Percentiles rank a stretch among this genome's conserved stretches.
phyloP scores from a whole-genome alignment of 2,329 filamentous ascomycete species.

The Arthrocladium fulminans region DNA sequence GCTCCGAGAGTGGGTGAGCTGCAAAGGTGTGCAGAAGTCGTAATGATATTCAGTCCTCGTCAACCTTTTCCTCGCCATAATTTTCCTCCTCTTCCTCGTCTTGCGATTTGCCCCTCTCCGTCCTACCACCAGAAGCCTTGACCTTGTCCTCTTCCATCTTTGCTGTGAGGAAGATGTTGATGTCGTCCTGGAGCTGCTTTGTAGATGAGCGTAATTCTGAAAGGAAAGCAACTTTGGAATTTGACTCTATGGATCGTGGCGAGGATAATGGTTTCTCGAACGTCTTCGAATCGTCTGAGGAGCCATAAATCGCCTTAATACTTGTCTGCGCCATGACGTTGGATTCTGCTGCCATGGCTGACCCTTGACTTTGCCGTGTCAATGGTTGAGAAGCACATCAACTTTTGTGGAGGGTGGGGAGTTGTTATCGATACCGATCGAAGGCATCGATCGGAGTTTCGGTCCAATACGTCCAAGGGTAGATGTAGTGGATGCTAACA shows the following conservation, averaged over 20 bases:
- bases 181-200: slow-evolving; percentile 45
- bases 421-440: too few relatives aligned
- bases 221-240: slow-evolving; percentile 47
- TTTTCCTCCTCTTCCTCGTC: slow-evolving; percentile 48
- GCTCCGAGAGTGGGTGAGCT: slow-evolving; percentile 23
- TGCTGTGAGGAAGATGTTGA: slow-evolving; percentile 52
- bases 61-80: slow-evolving; percentile 73
- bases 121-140: slow-evolving; percentile 21
- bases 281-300: neutral
- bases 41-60: slow-evolving; percentile 44
- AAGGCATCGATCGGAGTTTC: too few relatives aligned
- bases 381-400: too few relatives aligned
- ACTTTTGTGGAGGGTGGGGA: too few relatives aligned
- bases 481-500: too few relatives aligned
- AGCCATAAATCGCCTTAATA: neutral
- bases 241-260: slow-evolving; percentile 8
- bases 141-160: slow-evolving; percentile 55
- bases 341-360: neutral
- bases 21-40: neutral
- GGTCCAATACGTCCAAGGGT: too few relatives aligned
- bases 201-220: slow-evolving; percentile 42
- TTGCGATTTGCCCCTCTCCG: slow-evolving; percentile 31
- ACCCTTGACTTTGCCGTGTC: too few relatives aligned
- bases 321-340: neutral
- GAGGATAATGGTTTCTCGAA: neutral